Base-by-base conservation (phyloP, 148 eudicot genomes). In the Cornus kousa region DNA sequence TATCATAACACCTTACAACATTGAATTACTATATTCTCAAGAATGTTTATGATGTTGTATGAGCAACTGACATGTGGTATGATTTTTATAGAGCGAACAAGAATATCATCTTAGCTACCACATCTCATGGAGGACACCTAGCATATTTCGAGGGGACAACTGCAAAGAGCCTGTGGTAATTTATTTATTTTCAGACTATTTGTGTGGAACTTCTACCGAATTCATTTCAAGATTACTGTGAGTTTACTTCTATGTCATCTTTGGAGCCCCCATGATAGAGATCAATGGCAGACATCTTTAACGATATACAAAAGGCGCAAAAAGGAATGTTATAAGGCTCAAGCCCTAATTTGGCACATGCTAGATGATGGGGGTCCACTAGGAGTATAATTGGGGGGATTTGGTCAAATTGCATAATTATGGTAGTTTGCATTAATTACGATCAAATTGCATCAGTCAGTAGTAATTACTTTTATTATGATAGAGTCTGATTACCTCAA, bases 121-220 rank as follows among this genome's bases (percentile, higher is more conserved):
- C 99, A 20, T 84, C 88, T 82, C 98, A 97, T 82, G 99, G 99
- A 81, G 99, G 99, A 80, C 98, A 97, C 85, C 89, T 97, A 35
- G 97, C 95, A 33, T 92, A 83, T 77, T 94, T 87, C 78, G 98
- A 97, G 84, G 98, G 97, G 84, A 78, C 94, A 74, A 87, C 90
- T 74, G 98, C 89, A 16, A 87, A 87, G 77, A 88, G 91, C 82
- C 71, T 92, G 71, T 97, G 99, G 99, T 97, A 91, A 81, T 65
- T 46, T 31, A 1, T 22, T 3, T 67, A 17, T 73, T 68, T 24
- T 48, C 65, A 19, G 67, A 65, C 23, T 53, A 39, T 19, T 50
- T 73, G 16, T 70, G 48, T 76, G 66, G 32, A 43, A 62, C 23
- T 70, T 75, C 48, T 5, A n/a, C 59, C 43, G 13, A 16, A 64